phyloP scores from a whole-genome alignment of 1,284 basidiomycete species.

The Ustanciosporium gigantosporum region DNA sequence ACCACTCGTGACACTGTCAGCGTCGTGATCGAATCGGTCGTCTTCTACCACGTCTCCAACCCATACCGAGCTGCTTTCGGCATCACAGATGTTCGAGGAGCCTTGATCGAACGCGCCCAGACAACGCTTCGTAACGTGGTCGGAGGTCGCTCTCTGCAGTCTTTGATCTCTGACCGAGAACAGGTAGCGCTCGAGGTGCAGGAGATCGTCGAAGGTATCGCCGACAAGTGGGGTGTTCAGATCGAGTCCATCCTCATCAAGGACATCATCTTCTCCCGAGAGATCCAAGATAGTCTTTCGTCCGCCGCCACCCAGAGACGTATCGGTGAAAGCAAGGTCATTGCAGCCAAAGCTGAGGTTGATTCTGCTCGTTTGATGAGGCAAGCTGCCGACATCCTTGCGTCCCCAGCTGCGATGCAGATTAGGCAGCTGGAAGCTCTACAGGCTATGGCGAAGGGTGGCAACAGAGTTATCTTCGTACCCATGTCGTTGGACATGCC shows the following conservation, averaged over 20 bases:
- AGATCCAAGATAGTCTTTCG: conserved; percentile 87
- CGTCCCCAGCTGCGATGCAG: conserved; percentile 85
- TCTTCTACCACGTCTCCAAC: conserved; percentile 74
- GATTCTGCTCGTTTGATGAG: conserved; percentile 88
- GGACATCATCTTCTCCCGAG: conserved; percentile 87
- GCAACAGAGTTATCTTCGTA: conserved; percentile 82
- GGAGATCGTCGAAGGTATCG: conserved; percentile 72
- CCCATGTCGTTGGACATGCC: conserved; percentile 68
- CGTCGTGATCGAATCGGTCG: conserved; percentile 82
- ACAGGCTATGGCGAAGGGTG: conserved; percentile 73
- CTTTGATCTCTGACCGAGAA: conserved; percentile 76
- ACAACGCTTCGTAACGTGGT: conserved; percentile 94
- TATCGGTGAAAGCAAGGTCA: conserved; percentile 92
- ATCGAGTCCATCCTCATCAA: conserved; percentile 84
- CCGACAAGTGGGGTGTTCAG: conserved; percentile 83
- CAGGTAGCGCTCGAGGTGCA: conserved; percentile 94
- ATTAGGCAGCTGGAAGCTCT: conserved; percentile 91
- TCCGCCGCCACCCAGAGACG: conserved; percentile 90
- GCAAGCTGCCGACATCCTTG: conserved; percentile 68
- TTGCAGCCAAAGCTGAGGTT: conserved; percentile 92
- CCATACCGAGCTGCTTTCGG: conserved; percentile 79
- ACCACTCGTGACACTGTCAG: conserved; percentile 79
- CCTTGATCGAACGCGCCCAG: conserved; percentile 88
- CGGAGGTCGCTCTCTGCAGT: conserved; percentile 72
- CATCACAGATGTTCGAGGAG: conserved; percentile 82